Evolutionary conservation across 805 yeast species (phyloP), one percentile per base, ranked within the genome.

Genomic region (Metschnikowia corniflorae): DNA sequence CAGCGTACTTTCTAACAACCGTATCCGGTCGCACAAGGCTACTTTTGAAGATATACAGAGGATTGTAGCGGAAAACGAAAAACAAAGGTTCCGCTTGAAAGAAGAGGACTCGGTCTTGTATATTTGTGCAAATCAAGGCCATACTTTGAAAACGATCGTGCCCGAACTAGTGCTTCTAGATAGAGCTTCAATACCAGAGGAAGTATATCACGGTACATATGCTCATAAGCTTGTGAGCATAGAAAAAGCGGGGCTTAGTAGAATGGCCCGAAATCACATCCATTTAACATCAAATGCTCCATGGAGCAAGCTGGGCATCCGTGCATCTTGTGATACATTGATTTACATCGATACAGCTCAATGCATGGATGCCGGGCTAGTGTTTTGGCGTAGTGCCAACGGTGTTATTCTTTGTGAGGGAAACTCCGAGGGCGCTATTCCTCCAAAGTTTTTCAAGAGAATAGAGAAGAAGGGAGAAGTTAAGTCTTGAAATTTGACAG

Each of bases 41-140:
- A 75, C 85, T 0, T 33, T 61, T 2, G 76, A 71, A 12, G 93
- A 84, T 40, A 54, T 93, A 3, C 50, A 64, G 27, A 51, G 75
- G 14, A 71, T 87, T 1, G 96, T 88, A 0, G 68, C 57, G 0
- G 64, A 57, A 6, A 85, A 89, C 50, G 78, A 72, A 36, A 91
- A 91, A 60, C 70, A 80, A 48, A 58, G 98, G 37, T 91, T 80
- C 59, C 70, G 71, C 23, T 42, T 88, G 9, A 63, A 58, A 8
- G 38, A 36, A 5, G 49, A 49, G 7, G 60, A 55, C 5, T 61
- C 49, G 4, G 60, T 5, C 2, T 18, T 55, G 23, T 44, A 26
- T 14, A 65, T 91, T n/a, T 77, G 97, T 54, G 97, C 98, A 3
- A 81, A 82, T 35, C 98, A 93, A 59, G 98, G 98, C 4, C 98